Base-by-base conservation (phyloP, 2,329 filamentous ascomycete species). In the Nigrograna mackinnonii region DNA sequence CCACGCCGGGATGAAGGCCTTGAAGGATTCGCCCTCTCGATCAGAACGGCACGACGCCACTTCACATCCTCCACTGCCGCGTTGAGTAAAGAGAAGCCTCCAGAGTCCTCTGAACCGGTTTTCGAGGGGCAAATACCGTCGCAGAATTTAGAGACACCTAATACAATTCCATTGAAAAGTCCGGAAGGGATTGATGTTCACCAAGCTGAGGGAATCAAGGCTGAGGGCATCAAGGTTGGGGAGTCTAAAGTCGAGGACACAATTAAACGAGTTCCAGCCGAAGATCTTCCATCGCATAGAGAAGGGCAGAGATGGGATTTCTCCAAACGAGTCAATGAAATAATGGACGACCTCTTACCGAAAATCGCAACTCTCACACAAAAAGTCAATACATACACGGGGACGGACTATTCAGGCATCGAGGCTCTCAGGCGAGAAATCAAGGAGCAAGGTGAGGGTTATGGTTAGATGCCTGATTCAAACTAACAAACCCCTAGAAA, bases 341-440 rank as follows among this genome's bases (percentile, higher is more conserved):
- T 95, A 64, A 95, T 97, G 89, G 94, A 99, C 72, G 85, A 89
- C 50, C 68, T 96, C 16, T 90, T 97, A 64, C 82, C 86, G 22
- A 91, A 92, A 57, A 79, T 95, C 34, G 87, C 96, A 51, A 80
- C 86, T 38, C 91, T 91, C 4, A 89, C 89, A 2, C 89, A 94
- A 65, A 87, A 88, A 45, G 82, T 99, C 69, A 99, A 96, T 70
- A 89, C 91, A 59, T 82, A 96, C 40, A 99, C 94, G 2, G 94
- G 94, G 14, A 78, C 75, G n/a, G 75, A 78, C 52, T 99, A 97
- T 75, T 87, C 88, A 1, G 84, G 87, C 32, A 97, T 99, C 67
- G 91, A 96, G 68, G 76, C 82, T 18, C 81, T 99, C 54, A 95
- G 96, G 66, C 72, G 75, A 7, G 83, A 87, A 44, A 97, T 97